Conservation (phyloP, 192 early-diverging fungal species). For the Obelidium mucronatum region DNA sequence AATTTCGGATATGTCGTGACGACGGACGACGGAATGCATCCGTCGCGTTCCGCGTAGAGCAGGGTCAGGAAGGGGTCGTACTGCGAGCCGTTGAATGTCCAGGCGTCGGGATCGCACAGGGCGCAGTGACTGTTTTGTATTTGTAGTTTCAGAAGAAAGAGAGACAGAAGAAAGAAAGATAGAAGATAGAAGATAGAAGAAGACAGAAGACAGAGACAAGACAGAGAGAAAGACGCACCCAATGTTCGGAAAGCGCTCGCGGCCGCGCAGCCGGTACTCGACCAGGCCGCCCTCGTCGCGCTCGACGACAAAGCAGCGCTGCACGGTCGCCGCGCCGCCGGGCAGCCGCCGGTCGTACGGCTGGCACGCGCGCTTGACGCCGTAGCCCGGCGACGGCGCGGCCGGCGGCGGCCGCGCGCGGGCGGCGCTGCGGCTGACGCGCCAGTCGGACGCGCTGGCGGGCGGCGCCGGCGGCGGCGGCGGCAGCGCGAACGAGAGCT, state of each 20-base stretch:
- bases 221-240: conserved; percentile 2
- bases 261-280: conserved; percentile 28
- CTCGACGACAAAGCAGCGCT: conserved; percentile 12
- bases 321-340: not conserved
- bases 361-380: conserved; percentile 38
- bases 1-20: conserved; percentile 43
- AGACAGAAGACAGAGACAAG: not conserved
- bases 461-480: not conserved
- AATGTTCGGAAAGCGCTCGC: conserved; percentile 1
- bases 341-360: conserved; percentile 24
- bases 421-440: not conserved
- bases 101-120: conserved; percentile 45
- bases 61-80: conserved; percentile 47
- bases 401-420: not conserved
- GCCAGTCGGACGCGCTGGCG: not conserved
- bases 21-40: conserved; percentile 54
- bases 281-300: conserved; percentile 27
- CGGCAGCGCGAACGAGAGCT: not conserved
- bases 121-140: conserved; percentile 33
- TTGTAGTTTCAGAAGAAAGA: not conserved
- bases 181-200: not conserved
- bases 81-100: conserved; percentile 48
- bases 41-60: conserved; percentile 52
- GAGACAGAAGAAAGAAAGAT: not conserved
- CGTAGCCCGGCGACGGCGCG: conserved; percentile 26